These are phyloP conservation scores for Chrysanthemum makinoi DNA, from an alignment of 129 eudicot species.

Conservation along the genomic window DNA sequence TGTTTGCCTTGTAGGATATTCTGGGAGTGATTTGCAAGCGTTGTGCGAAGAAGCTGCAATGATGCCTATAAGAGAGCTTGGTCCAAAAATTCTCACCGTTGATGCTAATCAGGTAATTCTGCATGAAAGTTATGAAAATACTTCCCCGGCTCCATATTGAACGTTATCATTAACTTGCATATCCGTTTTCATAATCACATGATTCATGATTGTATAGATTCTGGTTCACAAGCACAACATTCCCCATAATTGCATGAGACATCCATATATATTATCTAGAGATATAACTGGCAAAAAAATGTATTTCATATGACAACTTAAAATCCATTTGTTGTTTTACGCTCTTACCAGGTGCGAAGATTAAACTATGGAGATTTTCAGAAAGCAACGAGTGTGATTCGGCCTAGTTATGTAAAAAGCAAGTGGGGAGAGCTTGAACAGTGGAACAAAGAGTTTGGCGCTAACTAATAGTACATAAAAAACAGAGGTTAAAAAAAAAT, in stretches of 20 bases:
- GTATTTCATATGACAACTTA: not conserved
- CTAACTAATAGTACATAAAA: slow-evolving; percentile 42
- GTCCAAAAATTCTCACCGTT: slow-evolving; percentile 77
- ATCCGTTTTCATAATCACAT: not conserved
- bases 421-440: slow-evolving; percentile 93
- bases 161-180: too few relatives aligned
- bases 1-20: slow-evolving; percentile 56
- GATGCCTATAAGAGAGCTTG: slow-evolving; percentile 99
- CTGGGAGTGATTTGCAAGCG: slow-evolving; percentile 97
- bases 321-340: not conserved
- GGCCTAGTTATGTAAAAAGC: slow-evolving; percentile 84
- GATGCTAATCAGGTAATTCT: slow-evolving; percentile 71
- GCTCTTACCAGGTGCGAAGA: slow-evolving; percentile 54
- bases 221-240: not conserved
- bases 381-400: slow-evolving; percentile 85
- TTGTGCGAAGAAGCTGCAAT: slow-evolving; percentile 98
- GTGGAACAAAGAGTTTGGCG: slow-evolving; percentile 90
- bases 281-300: not conserved
- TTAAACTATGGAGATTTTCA: slow-evolving; percentile 71
- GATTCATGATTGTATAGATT: not conserved
- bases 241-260: not conserved
- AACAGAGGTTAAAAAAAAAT: not conserved
- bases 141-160: not conserved
- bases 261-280: not conserved
- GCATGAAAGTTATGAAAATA: not conserved